Conservation (phyloP, 192 early-diverging fungal genomes). For the Piromyces finnis region DNA sequence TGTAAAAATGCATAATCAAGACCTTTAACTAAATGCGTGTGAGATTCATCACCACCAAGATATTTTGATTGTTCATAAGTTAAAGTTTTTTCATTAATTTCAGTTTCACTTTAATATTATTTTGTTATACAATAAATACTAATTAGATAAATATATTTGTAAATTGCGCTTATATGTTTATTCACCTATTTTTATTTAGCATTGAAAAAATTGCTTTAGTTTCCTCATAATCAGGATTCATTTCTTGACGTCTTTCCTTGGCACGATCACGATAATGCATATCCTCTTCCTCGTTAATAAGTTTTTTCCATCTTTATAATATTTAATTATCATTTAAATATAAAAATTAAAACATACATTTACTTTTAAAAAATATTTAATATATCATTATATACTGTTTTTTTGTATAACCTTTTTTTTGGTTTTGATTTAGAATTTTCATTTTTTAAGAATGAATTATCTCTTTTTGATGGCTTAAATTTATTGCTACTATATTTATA, state of each 20-base stretch:
- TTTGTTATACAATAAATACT: too few species aligned
- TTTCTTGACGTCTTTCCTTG: constrained; percentile 62
- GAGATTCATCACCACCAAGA: constrained; percentile 66
- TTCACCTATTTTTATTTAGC: background rate
- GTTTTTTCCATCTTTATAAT: constrained; percentile 1
- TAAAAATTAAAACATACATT: constrained; percentile 1
- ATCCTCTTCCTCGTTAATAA: constrained; percentile 1
- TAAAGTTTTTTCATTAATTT: background rate
- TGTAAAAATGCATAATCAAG: constrained; percentile 69
- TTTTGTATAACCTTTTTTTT: constrained; percentile 12
- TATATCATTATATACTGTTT: too few species aligned
- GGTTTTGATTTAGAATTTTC: background rate
- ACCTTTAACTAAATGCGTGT: constrained; percentile 86
- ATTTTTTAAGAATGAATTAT: constrained; percentile 13
- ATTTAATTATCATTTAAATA: background rate
- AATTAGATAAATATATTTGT: too few species aligned
- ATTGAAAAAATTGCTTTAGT: constrained; percentile 15
- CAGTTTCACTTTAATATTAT: background rate
- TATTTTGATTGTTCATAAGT: constrained; percentile 59
- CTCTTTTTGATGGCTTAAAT: constrained; percentile 2
- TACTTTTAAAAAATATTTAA: too few species aligned
- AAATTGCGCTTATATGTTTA: background rate
- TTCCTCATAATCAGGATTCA: constrained; percentile 43
- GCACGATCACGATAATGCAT: constrained; percentile 74
- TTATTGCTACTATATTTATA: background rate